Evolutionary conservation across 2,329 filamentous ascomycete species (phyloP).

Genomic region (Alternaria novae-zelandiae): DNA sequence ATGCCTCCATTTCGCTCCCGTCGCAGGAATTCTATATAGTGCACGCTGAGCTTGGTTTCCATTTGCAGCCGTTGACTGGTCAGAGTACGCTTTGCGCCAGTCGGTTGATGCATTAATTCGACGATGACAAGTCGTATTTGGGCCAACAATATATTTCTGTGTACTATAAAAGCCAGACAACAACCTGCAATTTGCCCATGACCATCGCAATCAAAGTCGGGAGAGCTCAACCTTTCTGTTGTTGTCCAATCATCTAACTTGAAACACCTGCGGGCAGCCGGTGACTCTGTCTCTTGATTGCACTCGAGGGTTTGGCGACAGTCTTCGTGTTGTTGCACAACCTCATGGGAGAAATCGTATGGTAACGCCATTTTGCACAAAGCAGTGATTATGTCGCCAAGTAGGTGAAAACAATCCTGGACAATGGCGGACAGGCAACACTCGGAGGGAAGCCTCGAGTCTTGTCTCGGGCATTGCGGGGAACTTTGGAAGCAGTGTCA

Average conservation of each 20-base stretch:
- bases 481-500: neutral
- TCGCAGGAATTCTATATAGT: neutral
- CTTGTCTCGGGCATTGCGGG: neutral
- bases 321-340: neutral
- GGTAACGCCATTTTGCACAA: neutral
- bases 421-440: neutral
- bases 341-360: neutral
- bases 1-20: neutral
- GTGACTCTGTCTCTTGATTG: neutral
- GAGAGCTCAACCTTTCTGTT: neutral
- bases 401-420: neutral
- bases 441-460: neutral
- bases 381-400: neutral
- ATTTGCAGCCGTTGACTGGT: neutral
- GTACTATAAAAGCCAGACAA: neutral
- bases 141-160: neutral
- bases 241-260: neutral
- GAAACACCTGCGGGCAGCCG: neutral
- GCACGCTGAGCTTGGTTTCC: neutral
- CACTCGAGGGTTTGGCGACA: neutral
- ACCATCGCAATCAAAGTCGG: neutral
- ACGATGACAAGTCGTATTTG: neutral
- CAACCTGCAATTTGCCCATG: neutral
- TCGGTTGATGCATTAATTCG: neutral
- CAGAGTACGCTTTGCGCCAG: neutral